Percentiles rank a stretch among this genome's conserved stretches.
These are phyloP conservation scores for Hypoxylon sp. DNA, from an alignment of 2,329 filamentous ascomycete species.

Conservation along the genomic window DNA sequence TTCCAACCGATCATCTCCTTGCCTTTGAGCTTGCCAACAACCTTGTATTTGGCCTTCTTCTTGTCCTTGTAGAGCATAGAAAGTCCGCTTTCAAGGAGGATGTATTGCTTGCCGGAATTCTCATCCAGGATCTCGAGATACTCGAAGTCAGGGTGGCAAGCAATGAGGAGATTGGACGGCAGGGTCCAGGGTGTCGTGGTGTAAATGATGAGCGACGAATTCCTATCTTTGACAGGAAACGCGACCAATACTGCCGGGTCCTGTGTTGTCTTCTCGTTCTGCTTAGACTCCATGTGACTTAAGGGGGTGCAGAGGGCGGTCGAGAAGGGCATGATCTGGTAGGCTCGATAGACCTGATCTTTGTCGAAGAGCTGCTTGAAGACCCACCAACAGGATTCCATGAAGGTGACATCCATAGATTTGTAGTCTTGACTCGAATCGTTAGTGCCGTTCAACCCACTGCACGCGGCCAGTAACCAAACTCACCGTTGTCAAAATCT, in stretches of 20 bases:
- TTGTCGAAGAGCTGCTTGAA: constrained; percentile 95
- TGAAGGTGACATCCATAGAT: constrained; percentile 95
- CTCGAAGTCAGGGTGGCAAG: constrained; percentile 84
- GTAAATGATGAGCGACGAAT: constrained; percentile 40
- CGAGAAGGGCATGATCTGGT: constrained; percentile 95
- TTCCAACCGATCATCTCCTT: constrained; percentile 89
- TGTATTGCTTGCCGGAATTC: constrained; percentile 83
- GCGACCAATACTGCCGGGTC: constrained; percentile 91
- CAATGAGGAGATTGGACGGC: constrained; percentile 83
- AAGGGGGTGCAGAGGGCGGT: constrained; percentile 90
- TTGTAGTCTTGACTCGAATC: constrained; percentile 32
- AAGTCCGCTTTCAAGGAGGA: constrained; percentile 85
- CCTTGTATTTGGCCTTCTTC: constrained; percentile 93
- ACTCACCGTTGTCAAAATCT: constrained; percentile 92
- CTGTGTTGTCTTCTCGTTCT: constrained; percentile 94
- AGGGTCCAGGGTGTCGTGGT: constrained; percentile 91
- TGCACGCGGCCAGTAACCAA: constrained; percentile 57
- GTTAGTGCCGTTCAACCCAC: constrained; percentile 9
- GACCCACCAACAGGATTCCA: constrained; percentile 98
- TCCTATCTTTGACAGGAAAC: constrained; percentile 73
- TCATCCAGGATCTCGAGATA: constrained; percentile 90
- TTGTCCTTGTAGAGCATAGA: constrained; percentile 91
- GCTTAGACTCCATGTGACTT: constrained; percentile 93
- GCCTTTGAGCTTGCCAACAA: constrained; percentile 83
- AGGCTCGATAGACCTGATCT: constrained; percentile 87